A percentile compares a stretch with the other conserved stretches of the same genome.
Evolutionary conservation across 768 basidiomycete genomes (phyloP).

Genomic region (Lentinus tigrinus): DNA sequence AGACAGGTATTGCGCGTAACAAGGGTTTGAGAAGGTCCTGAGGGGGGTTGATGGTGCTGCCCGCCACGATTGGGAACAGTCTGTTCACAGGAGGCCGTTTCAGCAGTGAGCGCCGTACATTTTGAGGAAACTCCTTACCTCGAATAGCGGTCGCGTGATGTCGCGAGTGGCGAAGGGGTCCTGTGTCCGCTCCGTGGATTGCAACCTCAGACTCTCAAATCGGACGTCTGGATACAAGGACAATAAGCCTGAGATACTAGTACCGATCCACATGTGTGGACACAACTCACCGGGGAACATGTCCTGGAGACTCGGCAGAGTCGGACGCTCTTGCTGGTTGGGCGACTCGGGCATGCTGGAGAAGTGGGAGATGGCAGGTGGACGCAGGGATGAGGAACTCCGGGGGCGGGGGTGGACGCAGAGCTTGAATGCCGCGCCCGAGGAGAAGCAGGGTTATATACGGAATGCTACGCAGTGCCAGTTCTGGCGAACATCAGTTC

Average conservation of each 20-base stretch:
- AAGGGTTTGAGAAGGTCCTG: too few species aligned
- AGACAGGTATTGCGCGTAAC: too few species aligned
- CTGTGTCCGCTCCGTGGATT: not conserved
- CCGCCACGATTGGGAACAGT: too few species aligned
- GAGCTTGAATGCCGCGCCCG: not conserved
- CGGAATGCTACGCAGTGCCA: conserved; percentile 8
- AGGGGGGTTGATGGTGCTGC: too few species aligned
- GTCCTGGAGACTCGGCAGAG: conserved; percentile 9
- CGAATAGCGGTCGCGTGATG: not conserved
- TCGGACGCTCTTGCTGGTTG: not conserved
- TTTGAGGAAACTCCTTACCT: not conserved
- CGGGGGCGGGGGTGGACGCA: not conserved
- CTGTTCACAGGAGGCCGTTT: not conserved
- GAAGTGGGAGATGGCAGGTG: not conserved
- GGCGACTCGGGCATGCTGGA: not conserved
- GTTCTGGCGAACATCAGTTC: conserved; percentile 4
- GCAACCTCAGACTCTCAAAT: not conserved
- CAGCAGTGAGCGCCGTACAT: not conserved
- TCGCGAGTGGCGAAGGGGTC: not conserved
- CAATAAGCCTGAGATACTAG: not conserved
- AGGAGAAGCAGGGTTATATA: conserved; percentile 11
- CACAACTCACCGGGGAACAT: conserved; percentile 9
- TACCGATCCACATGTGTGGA: not conserved
- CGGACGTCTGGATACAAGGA: not conserved
- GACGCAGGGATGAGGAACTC: not conserved